Percentiles rank a stretch among this genome's conserved stretches.
phyloP scores from a whole-genome alignment of 495 filamentous ascomycete genomes.

The Opeltia flavorubescens region DNA sequence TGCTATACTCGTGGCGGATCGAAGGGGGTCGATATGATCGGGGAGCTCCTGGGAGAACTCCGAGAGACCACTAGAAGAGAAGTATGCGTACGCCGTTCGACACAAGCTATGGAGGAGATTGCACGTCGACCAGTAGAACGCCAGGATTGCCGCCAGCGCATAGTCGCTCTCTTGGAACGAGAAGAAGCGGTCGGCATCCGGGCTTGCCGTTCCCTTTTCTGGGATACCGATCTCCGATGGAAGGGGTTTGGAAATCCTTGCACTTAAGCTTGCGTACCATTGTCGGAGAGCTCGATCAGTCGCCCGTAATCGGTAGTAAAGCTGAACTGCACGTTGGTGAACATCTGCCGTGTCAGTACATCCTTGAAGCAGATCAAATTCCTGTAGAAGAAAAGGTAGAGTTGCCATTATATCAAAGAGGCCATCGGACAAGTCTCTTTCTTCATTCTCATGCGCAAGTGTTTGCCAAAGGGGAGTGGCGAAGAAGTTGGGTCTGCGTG shows the following conservation, averaged over 20 bases:
- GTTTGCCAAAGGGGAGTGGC: neutral
- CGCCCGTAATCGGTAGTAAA: neutral
- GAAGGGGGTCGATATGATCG: neutral
- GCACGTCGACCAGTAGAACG: neutral
- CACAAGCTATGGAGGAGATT: neutral
- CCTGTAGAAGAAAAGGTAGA: neutral
- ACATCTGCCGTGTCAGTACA: neutral
- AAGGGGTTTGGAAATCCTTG: neutral
- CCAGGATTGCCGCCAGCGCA: neutral
- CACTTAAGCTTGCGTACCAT: neutral
- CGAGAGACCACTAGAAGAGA: neutral
- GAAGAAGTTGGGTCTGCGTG: neutral
- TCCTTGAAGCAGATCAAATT: neutral
- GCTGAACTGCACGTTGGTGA: neutral
- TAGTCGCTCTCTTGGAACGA: neutral
- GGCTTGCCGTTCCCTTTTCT: neutral
- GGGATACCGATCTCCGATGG: neutral
- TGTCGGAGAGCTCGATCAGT: neutral
- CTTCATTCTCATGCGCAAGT: neutral
- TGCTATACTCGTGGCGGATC: neutral
- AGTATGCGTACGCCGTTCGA: neutral
- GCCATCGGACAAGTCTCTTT: neutral
- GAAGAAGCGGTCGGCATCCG: neutral
- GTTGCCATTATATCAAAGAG: neutral
- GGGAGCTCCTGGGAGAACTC: neutral